Evolutionary conservation across 2,329 filamentous ascomycete species (phyloP), one percentile per base, ranked within the genome.

Genomic region (Cylindrodendrum hubeiense): DNA sequence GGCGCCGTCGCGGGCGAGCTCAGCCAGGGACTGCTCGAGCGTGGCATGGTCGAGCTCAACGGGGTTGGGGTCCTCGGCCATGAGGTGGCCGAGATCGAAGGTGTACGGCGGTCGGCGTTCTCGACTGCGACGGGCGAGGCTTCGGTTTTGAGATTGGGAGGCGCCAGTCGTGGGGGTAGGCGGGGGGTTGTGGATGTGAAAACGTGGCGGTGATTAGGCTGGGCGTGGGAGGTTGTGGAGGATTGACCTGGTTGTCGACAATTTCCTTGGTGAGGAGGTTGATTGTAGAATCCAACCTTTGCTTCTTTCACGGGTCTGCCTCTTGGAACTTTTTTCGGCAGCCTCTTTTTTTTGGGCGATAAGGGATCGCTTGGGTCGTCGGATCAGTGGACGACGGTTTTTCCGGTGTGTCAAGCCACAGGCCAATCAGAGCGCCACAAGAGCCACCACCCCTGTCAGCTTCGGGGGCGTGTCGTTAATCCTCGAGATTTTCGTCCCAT

Each of bases 81-180:
- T 87, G 58, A 98, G 90, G 77, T 97, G 90, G 71, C 94, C 84
- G n/a, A 98, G 90, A 79, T 98, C 94, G 83, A 97, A 98, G 72
- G 90, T 94, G 85, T 97, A 97, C 10, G 95, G 94, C 7, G 92
- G 92, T 97, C 5, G 94, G 91, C 82, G n/a, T 97, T 97, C 66
- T 90, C 85, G 76, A 94, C 91, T 17, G 86, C 88, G 67, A 92
- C 85, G 47, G 89, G 86, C 63, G 89, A n/a, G n/a, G 83, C 75
- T 87, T 87, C 66, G 81, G 79, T 67, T 81, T 79, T 64, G 80
- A 76, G 65, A 71, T 70, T 47, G 80, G 69, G 55, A 80, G 66
- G 66, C 28, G 82, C 74, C 78, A 83, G n/a, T 84, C 60, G 41
- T 67, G 53, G 33, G 37, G 54, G 15, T 57, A 7, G 26, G 12